A percentile compares a stretch with the other conserved stretches of the same genome.
Evolutionary conservation across 345 rosid genomes (phyloP).

Genomic region (Diplotaxis tenuifolia): DNA sequence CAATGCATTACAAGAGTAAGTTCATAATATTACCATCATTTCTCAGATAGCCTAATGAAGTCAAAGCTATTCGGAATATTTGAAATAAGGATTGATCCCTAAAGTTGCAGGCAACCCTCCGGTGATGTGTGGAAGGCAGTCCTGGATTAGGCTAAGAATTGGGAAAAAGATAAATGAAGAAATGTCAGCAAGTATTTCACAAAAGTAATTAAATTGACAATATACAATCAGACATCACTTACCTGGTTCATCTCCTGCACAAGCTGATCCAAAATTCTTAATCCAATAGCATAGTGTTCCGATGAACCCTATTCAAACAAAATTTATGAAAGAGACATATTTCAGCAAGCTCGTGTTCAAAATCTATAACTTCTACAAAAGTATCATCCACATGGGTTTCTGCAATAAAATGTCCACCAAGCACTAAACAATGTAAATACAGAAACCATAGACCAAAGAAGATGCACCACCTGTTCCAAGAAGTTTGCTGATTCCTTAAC

Average conservation of each 20-base stretch:
- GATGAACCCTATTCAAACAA: slow-evolving; percentile 63
- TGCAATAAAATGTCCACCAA: background rate
- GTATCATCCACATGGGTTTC: background rate
- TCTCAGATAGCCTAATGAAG: slow-evolving; percentile 84
- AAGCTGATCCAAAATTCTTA: slow-evolving; percentile 94
- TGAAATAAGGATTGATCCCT: slow-evolving; percentile 94
- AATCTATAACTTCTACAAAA: slow-evolving; percentile 7
- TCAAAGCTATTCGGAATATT: slow-evolving; percentile 86
- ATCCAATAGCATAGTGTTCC: slow-evolving; percentile 84
- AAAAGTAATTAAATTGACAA: background rate
- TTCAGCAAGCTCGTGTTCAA: slow-evolving; percentile 11
- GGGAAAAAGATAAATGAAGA: slow-evolving; percentile 25
- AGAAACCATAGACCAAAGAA: slow-evolving; percentile 21
- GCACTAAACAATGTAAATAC: slow-evolving; percentile 18
- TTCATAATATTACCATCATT: slow-evolving; percentile 64
- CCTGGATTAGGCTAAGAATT: slow-evolving; percentile 71
- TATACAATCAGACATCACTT: slow-evolving; percentile 22
- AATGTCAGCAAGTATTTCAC: slow-evolving; percentile 30
- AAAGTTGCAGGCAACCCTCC: slow-evolving; percentile 88
- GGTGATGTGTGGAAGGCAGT: slow-evolving; percentile 79
- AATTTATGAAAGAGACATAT: slow-evolving; percentile 8
- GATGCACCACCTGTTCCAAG: slow-evolving; percentile 71
- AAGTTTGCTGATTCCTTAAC: slow-evolving; percentile 83
- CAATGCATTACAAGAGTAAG: slow-evolving; percentile 12
- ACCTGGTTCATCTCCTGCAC: slow-evolving; percentile 99